These are phyloP conservation scores for Lepidium aucheri DNA, from an alignment of 345 rosid genomes.

Conservation along the genomic window DNA sequence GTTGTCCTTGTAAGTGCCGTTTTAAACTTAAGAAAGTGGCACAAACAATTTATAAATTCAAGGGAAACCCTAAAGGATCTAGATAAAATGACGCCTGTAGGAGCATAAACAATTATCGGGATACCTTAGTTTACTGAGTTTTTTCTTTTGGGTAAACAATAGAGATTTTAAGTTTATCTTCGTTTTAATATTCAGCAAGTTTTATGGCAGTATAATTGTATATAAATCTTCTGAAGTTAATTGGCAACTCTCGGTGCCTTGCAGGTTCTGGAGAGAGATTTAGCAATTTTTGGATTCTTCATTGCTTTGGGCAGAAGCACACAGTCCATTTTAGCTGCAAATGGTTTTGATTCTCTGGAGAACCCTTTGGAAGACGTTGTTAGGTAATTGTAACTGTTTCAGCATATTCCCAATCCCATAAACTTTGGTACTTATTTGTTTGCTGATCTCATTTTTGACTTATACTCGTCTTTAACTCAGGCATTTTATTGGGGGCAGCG, in stretches of 20 bases:
- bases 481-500: constrained; percentile 90
- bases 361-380: constrained; percentile 65
- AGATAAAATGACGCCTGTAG: not conserved
- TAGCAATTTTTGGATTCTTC: constrained; percentile 97
- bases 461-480: constrained; percentile 28
- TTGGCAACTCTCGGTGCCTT: constrained; percentile 18
- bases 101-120: too few species aligned
- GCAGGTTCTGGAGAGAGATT: constrained; percentile 93
- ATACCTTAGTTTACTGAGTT: not conserved
- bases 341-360: constrained; percentile 65
- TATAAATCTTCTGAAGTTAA: constrained; percentile 2
- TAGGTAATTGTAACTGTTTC: constrained; percentile 44
- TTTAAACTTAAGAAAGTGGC: constrained; percentile 5
- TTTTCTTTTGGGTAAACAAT: not conserved
- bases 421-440: not conserved
- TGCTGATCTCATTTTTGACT: constrained; percentile 5
- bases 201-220: not conserved
- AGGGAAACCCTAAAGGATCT: constrained; percentile 1
- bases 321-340: constrained; percentile 56
- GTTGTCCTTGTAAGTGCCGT: not conserved
- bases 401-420: not conserved
- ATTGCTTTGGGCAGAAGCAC: constrained; percentile 89
- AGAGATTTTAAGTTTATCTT: not conserved
- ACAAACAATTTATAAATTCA: not conserved
- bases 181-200: not conserved